phyloP scores from a whole-genome alignment of 768 basidiomycete genomes.

The Coprinopsis strossmayeri region DNA sequence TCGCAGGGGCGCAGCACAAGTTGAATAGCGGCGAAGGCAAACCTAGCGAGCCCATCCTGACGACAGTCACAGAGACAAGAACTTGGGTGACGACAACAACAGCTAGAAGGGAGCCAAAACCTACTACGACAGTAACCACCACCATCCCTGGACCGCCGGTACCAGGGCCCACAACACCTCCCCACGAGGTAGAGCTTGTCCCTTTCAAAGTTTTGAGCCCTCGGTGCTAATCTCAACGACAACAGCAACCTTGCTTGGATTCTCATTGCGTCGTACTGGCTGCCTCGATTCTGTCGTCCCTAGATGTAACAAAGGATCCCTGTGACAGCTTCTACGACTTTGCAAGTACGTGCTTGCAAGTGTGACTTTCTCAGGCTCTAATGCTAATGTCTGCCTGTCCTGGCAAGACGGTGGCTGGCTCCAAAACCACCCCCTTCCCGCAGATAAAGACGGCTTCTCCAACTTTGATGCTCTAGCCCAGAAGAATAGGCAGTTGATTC shows the following conservation, averaged over 20 bases:
- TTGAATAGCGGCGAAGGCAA: slow-evolving; percentile 47
- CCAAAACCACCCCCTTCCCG: slow-evolving; percentile 74
- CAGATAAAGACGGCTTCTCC: slow-evolving; percentile 71
- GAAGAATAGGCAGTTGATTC: slow-evolving; percentile 74
- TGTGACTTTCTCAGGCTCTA: no score
- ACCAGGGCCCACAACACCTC: slow-evolving; percentile 46
- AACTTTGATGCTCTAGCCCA: slow-evolving; percentile 67
- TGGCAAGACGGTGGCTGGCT: slow-evolving; percentile 93
- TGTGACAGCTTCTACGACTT: slow-evolving; percentile 95
- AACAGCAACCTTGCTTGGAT: slow-evolving; percentile 66
- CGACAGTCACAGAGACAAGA: slow-evolving; percentile 15
- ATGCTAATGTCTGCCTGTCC: no score
- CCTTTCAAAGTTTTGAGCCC: no score
- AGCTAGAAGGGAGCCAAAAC: slow-evolving; percentile 31
- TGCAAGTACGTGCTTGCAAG: slow-evolving; percentile 74
- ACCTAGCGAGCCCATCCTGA: slow-evolving; percentile 14
- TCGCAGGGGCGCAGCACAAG: slow-evolving; percentile 82
- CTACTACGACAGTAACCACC: slow-evolving; percentile 24
- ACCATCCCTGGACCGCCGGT: slow-evolving; percentile 34
- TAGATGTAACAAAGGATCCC: slow-evolving; percentile 82
- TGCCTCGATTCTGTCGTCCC: slow-evolving; percentile 69
- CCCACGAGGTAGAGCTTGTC: slow-evolving; percentile 38
- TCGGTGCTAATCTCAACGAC: no score
- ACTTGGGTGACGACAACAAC: slow-evolving; percentile 36
- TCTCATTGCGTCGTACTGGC: slow-evolving; percentile 78